Conservation (phyloP, 345 rosid genomes). For the Carallia pectinifolia region DNA sequence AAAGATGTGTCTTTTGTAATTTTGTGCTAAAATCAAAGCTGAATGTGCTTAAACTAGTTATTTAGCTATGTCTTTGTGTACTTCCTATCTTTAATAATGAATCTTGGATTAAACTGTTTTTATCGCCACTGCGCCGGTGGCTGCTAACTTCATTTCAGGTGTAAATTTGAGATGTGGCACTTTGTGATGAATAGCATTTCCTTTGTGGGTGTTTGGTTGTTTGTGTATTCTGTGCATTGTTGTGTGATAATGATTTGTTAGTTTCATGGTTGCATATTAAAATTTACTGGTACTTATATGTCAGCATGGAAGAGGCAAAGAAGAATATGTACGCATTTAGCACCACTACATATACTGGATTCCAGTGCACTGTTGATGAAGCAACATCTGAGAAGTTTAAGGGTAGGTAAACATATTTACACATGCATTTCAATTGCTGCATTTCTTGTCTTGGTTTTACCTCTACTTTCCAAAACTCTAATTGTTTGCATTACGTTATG, state of each 20-base stretch:
- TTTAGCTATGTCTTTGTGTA: background rate
- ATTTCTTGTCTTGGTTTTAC: background rate
- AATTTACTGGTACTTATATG: background rate
- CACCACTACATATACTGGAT: constrained; percentile 80
- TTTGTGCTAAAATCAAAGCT: background rate
- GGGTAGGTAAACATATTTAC: constrained; percentile 35
- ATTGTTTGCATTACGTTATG: constrained; percentile 9
- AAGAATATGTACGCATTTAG: constrained; percentile 96
- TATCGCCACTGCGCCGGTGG: too few relatives aligned
- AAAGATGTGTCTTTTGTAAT: background rate
- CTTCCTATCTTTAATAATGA: background rate
- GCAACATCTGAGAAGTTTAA: constrained; percentile 90
- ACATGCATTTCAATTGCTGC: background rate
- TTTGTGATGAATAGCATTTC: background rate
- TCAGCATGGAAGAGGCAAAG: constrained; percentile 96
- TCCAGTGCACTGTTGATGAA: constrained; percentile 82
- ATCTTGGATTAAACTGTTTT: background rate
- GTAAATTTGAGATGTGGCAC: background rate
- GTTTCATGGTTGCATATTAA: background rate
- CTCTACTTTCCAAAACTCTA: background rate
- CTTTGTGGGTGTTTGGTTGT: background rate
- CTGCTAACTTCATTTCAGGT: background rate
- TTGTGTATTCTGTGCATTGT: too few relatives aligned
- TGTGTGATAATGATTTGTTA: background rate
- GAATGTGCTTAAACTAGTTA: background rate